Evolutionary conservation across 2,329 filamentous ascomycete genomes (phyloP), one percentile per base, ranked within the genome.

Genomic region (Verticillium nubilum): DNA sequence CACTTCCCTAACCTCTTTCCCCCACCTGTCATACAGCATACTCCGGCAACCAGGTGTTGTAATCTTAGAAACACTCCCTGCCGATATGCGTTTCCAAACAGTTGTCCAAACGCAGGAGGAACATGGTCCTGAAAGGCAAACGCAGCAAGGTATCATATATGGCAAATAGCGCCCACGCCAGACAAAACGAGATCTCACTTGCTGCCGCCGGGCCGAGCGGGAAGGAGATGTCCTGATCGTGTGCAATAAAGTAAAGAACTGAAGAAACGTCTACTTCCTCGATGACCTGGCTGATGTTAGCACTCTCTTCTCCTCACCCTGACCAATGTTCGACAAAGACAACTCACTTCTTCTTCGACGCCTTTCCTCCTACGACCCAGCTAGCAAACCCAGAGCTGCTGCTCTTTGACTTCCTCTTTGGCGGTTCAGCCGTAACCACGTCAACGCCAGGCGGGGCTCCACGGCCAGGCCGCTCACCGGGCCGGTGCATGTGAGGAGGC

Each of bases 261-360:
- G 10, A 23, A 17, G 52, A 12, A 15, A 26, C 42, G 35, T 50
- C 19, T 50, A 50, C 42, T 50, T 50, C 42, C 42, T 50, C n/a
- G 42, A 50, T 12, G 42, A 50, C 42, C 42, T 50, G 42, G 7
- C 12, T 25, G n/a, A 9, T 23, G 19, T 50, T 13, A 50, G 42
- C 19, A 23, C 19, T 1, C 42, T 50, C 12, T 3, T 12, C 19
- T 50, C 42, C 23, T 50, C 42, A 7, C 5, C 9, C 6, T 23
- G 5, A 12, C 19, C n/a, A 9, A 7, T n/a, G 19, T 25, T 37
- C n/a, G 10, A 26, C 19, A 15, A 15, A 17, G 52, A 19, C 12
- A 5, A 66, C 70, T 64, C 61, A 73, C 72, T 70, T 73, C 65
- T 67, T 76, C 63, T 71, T 73, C 9, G 64, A 54, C 19, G 68